Evolutionary conservation across 345 rosid species (phyloP), one percentile per base, ranked within the genome.

Genomic region (Hirschfeldia incana): DNA sequence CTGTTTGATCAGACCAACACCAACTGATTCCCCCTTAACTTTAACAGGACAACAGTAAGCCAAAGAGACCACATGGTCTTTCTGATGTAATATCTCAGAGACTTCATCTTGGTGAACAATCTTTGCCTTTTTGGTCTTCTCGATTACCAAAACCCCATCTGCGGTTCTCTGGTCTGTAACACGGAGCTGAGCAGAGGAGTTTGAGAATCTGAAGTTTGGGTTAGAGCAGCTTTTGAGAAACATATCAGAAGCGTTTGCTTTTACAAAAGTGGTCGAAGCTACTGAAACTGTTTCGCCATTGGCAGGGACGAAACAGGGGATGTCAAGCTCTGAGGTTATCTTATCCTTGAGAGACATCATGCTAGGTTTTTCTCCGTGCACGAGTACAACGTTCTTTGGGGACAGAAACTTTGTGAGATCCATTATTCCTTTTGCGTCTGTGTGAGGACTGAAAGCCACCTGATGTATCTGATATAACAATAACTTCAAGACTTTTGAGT

Each of bases 381-480:
- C 90, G 28, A 95, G 89, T 68, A 95, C 87, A 76, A 88, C 93
- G 65, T 90, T 84, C 84, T 89, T 88, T 1, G 98, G 99, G 21
- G 90, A 85, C 27, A 93, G 99, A 83, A 91, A 95, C 74, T 80
- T 91, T 5, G 86, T 86, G 37, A 93, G 98, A 89, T 95, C 99
- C 98, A 95, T 91, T 53, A 91, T 95, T 71, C 98, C 97, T 84
- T 93, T 93, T 26, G 91, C 87, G 78, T 95, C 99, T 16, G 98
- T 91, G 81, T 93, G 99, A 63, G 98, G 91, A 85, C 96, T 93
- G 86, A 95, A 95, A 59, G 98, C 87, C 78, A 93, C 81, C 79
- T 95, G 97, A 80, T 91, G 98, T 81, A 93, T 88, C 99, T 95
- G 84, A 76, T 51, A 78, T 36, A 42, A 62, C 15, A 36, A 69